phyloP scores from a whole-genome alignment of 306 rosid species.

The Cicer arietinum region DNA sequence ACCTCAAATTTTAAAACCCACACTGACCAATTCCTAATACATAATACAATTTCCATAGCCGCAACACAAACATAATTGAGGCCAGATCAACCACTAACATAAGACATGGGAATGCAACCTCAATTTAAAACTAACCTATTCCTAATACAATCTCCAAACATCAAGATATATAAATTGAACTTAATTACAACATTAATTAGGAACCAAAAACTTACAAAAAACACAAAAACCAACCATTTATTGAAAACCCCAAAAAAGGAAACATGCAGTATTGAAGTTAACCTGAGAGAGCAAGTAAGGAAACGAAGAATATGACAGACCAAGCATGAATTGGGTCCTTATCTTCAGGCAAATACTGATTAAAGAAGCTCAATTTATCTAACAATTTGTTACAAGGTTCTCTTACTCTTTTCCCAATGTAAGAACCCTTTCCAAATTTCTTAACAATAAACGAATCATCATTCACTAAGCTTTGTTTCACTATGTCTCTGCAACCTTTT shows the following conservation, averaged over 20 bases:
- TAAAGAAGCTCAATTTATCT: constrained; percentile 60
- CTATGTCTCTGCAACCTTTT: constrained; percentile 89
- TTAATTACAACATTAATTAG: background rate
- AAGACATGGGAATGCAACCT: too few species aligned
- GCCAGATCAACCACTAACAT: too few species aligned
- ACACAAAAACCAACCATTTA: background rate
- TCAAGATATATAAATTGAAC: constrained; percentile 4
- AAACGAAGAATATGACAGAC: constrained; percentile 69
- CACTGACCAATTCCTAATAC: background rate
- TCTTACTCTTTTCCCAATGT: constrained; percentile 50
- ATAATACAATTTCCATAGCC: too few species aligned
- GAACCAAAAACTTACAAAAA: background rate
- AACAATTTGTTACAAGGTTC: constrained; percentile 53
- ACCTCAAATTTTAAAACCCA: background rate
- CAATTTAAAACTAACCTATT: constrained; percentile 2
- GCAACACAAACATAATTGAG: too few species aligned
- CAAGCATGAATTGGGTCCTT: constrained; percentile 84
- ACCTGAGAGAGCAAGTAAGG: constrained; percentile 71
- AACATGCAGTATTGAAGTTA: constrained; percentile 30
- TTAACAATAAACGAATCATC: constrained; percentile 60
- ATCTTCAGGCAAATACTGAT: constrained; percentile 80
- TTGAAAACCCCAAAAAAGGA: background rate
- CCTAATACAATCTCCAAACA: background rate
- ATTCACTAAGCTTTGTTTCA: constrained; percentile 72
- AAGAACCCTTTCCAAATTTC: constrained; percentile 65